These are phyloP conservation scores for Sparassis latifolia DNA, from an alignment of 1,284 basidiomycete genomes.

Conservation along the genomic window DNA sequence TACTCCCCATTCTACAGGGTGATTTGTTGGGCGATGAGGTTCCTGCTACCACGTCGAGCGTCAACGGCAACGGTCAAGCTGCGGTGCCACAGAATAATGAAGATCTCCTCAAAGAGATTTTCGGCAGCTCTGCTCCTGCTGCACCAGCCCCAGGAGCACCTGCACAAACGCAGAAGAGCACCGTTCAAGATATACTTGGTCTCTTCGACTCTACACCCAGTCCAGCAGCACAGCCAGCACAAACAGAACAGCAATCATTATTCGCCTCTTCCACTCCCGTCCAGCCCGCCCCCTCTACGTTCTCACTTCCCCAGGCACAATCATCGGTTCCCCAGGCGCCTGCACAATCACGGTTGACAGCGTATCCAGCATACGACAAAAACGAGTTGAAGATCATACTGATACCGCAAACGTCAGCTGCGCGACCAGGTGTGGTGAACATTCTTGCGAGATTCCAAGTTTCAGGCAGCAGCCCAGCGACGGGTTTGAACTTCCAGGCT, in stretches of 20 bases:
- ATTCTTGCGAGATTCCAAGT: constrained; percentile 87
- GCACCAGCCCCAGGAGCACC: constrained; percentile 35
- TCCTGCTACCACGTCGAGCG: constrained; percentile 29
- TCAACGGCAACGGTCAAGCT: constrained; percentile 31
- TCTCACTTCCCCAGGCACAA: constrained; percentile 30
- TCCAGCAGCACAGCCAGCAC: constrained; percentile 25
- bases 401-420: constrained; percentile 76
- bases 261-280: constrained; percentile 12
- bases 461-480: constrained; percentile 43
- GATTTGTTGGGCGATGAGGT: constrained; percentile 80
- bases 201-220: constrained; percentile 61
- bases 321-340: constrained; percentile 32
- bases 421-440: constrained; percentile 83
- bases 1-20: constrained; percentile 29
- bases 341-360: constrained; percentile 47
- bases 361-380: constrained; percentile 89
- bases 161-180: constrained; percentile 45
- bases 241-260: constrained; percentile 10
- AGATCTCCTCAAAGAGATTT: constrained; percentile 91
- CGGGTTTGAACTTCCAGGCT: constrained; percentile 88
- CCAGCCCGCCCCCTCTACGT: constrained; percentile 23
- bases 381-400: constrained; percentile 87
- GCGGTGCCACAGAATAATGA: constrained; percentile 66
- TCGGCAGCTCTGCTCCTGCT: constrained; percentile 55
- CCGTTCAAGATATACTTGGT: constrained; percentile 87